Evolutionary conservation across 257 asterid genomes (phyloP), one percentile per base, ranked within the genome.

Genomic region (Fraxinus quadrangulata): DNA sequence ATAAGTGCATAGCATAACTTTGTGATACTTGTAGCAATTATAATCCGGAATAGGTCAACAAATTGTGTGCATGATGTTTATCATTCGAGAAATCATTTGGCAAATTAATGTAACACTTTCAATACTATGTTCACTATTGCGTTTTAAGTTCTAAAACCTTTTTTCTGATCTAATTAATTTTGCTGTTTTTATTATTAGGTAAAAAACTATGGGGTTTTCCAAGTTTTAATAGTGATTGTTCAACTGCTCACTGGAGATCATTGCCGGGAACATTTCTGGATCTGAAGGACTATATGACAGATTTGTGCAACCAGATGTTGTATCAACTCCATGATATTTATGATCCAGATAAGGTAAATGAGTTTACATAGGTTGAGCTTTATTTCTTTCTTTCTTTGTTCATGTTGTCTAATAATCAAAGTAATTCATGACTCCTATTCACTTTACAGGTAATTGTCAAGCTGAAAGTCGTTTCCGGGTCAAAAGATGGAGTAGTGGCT

Each of bases 401-500:
- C 31, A 7, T 77, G 71, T 61, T 19, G 7, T 77, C 23, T 33
- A 2, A 11, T 28, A 23, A 30, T 17, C 17, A 11, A 9, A 34
- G 3, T 31, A 56, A 65, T 23, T 31, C 30, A 68, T 30, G 9
- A 65, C 34, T 40, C 63, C 54, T 37, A 14, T 63, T 24, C 31
- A 75, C 51, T 69, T 72, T 39, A 39, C 83, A 94, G 97, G 87
- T 90, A 73, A 88, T 72, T 34, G 83, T 94, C 89, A 92, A 85
- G 88, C 79, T 94, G 86, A 92, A 92, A 85, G 90, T 92, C 28
- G 75, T 94, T 40, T 85, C 82, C 61, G 92, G 83, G 39, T 85
- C 92, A 67, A 83, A 82, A 76, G 83, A 82, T 78, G 98, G 97
- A 84, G 89, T 71, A 10, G 96, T 94, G 56, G 97, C 92, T 71